phyloP scores from a whole-genome alignment of 2,329 filamentous ascomycete genomes.

The Pseudogymnoascus sp. region DNA sequence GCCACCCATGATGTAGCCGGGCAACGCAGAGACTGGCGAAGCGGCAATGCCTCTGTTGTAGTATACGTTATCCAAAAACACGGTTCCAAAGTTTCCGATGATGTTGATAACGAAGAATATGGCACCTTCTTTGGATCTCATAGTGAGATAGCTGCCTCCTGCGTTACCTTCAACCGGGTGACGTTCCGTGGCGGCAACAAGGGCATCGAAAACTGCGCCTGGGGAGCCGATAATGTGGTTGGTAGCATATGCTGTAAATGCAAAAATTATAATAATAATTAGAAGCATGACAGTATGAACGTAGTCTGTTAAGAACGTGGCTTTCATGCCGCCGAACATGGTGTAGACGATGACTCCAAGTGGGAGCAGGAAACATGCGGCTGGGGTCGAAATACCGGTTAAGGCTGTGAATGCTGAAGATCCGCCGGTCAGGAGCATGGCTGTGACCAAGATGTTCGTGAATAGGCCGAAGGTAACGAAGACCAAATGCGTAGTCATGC shows the following conservation, averaged over 20 bases:
- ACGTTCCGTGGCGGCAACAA: slow-evolving; percentile 57
- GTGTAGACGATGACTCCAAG: slow-evolving; percentile 78
- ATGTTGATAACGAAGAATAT: slow-evolving; percentile 92
- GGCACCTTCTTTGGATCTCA: slow-evolving; percentile 71
- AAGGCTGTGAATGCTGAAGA: slow-evolving; percentile 64
- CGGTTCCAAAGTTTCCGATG: slow-evolving; percentile 69
- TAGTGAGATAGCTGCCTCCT: slow-evolving; percentile 76
- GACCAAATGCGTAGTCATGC: slow-evolving; percentile 61
- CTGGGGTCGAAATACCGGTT: slow-evolving; percentile 68
- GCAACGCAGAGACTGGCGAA: slow-evolving; percentile 74
- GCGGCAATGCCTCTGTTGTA: slow-evolving; percentile 93
- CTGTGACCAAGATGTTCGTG: slow-evolving; percentile 80
- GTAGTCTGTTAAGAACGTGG: slow-evolving; percentile 76
- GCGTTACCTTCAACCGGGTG: slow-evolving; percentile 77
- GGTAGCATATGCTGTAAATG: slow-evolving; percentile 73
- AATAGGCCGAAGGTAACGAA: slow-evolving; percentile 77
- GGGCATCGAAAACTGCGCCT: slow-evolving; percentile 66
- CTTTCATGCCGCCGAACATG: slow-evolving; percentile 70
- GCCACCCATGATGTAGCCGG: slow-evolving; percentile 67
- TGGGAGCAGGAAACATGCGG: slow-evolving; percentile 76
- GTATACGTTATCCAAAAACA: slow-evolving; percentile 82
- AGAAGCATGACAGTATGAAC: slow-evolving; percentile 80
- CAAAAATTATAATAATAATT: slow-evolving; percentile 78
- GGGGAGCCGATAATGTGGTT: slow-evolving; percentile 67
- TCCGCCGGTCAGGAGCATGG: slow-evolving; percentile 82